phyloP scores from a whole-genome alignment of 768 basidiomycete genomes.

The Tricholoma terreum region DNA sequence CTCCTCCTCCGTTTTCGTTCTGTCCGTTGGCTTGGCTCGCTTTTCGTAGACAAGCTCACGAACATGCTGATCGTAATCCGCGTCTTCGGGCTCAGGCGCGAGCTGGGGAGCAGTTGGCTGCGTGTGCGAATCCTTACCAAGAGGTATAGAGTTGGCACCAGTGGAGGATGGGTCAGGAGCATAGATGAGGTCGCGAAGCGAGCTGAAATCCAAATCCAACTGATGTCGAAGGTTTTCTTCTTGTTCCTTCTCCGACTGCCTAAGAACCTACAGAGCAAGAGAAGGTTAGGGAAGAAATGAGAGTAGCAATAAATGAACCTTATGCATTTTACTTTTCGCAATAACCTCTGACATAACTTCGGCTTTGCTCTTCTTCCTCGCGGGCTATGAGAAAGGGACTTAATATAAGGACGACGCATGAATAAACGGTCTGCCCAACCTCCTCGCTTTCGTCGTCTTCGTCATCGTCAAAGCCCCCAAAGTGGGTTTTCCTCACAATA shows the following conservation, averaged over 20 bases:
- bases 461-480: slow-evolving; percentile 83
- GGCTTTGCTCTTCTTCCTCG: slow-evolving; percentile 85
- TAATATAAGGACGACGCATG: neutral
- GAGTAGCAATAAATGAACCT: slow-evolving; percentile 48
- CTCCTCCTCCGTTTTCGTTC: slow-evolving; percentile 97
- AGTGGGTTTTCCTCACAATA: slow-evolving; percentile 69
- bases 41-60: slow-evolving; percentile 91
- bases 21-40: slow-evolving; percentile 89
- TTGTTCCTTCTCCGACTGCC: slow-evolving; percentile 86
- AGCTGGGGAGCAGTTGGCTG: slow-evolving; percentile 16
- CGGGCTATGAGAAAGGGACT: slow-evolving; percentile 45
- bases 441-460: slow-evolving; percentile 55
- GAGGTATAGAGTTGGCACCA: slow-evolving; percentile 35
- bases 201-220: slow-evolving; percentile 85
- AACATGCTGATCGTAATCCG: slow-evolving; percentile 90
- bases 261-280: slow-evolving; percentile 51
- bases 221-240: slow-evolving; percentile 84
- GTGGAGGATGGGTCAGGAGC: slow-evolving; percentile 47
- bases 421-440: slow-evolving; percentile 17
- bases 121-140: slow-evolving; percentile 18
- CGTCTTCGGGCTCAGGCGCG: slow-evolving; percentile 38
- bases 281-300: neutral
- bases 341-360: slow-evolving; percentile 99
- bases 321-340: slow-evolving; percentile 94
- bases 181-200: slow-evolving; percentile 73